These are phyloP conservation scores for Microcyclospora pomicola DNA, from an alignment of 2,329 filamentous ascomycete species.

Conservation along the genomic window DNA sequence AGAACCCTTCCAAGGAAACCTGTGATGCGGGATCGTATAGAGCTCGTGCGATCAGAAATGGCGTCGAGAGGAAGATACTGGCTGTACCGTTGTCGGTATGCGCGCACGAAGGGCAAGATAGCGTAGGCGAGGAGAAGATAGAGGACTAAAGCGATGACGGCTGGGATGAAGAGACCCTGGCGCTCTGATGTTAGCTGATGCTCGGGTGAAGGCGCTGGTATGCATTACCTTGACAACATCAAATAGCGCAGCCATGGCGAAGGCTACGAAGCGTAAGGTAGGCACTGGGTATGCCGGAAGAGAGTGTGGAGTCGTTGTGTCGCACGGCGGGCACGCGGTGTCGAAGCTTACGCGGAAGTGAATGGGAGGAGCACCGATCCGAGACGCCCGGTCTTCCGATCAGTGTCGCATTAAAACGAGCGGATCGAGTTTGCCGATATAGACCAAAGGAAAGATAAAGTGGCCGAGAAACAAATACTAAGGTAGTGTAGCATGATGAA, in stretches of 20 bases:
- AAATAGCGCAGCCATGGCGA: neutral
- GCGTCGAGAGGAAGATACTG: conserved; percentile 27
- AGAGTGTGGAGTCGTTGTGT: no score
- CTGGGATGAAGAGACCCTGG: conserved; percentile 33
- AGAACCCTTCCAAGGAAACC: conserved; percentile 23
- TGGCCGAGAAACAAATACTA: no score
- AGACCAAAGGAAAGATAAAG: no score
- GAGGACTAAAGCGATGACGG: conserved; percentile 29
- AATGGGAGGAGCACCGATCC: no score
- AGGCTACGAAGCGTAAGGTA: no score
- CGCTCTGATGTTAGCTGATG: conserved; percentile 1
- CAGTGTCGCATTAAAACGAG: no score
- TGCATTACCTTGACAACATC: conserved; percentile 14
- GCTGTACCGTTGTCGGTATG: conserved; percentile 30
- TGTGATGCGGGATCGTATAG: conserved; percentile 20
- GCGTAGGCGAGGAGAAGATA: conserved; percentile 29
- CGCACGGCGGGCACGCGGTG: no score
- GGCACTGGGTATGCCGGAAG: no score
- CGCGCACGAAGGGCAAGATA: conserved; percentile 31
- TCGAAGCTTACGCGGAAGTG: no score
- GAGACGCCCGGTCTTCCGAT: no score
- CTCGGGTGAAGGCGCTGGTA: neutral
- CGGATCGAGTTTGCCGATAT: no score
- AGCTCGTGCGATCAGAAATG: conserved; percentile 15
- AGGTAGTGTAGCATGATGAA: no score